Evolutionary conservation across 1,284 basidiomycete genomes (phyloP).

Genomic region (Pseudozyma sp.): DNA sequence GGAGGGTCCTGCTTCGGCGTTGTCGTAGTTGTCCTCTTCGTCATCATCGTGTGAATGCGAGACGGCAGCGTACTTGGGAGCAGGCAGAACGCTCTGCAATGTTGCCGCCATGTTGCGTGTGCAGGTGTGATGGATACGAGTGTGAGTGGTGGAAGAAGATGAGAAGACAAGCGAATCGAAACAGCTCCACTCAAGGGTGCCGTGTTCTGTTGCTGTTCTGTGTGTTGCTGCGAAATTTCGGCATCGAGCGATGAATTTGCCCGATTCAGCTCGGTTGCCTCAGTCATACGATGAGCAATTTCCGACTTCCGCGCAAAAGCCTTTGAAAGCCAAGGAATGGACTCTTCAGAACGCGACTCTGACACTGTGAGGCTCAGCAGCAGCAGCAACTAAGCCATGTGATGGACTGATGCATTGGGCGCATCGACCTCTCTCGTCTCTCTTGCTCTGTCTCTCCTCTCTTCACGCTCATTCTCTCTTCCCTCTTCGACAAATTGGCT

Average conservation of each 20-base stretch:
- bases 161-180: neutral
- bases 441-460: neutral
- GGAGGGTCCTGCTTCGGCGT: constrained; percentile 27
- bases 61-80: constrained; percentile 31
- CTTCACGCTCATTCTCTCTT: neutral
- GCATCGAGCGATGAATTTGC: neutral
- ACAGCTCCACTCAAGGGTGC: constrained; percentile 3
- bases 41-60: constrained; percentile 8
- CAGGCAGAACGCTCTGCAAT: constrained; percentile 51
- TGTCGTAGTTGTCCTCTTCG: constrained; percentile 17
- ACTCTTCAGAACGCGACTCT: constrained; percentile 5
- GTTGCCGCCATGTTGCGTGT: constrained; percentile 38
- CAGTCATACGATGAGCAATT: constrained; percentile 2
- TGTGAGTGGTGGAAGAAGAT: neutral
- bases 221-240: neutral
- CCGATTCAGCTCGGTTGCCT: neutral
- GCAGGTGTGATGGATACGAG: constrained; percentile 1
- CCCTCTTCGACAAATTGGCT: neutral
- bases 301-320: constrained; percentile 10
- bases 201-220: neutral
- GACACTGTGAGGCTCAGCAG: constrained; percentile 5
- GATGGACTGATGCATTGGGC: constrained; percentile 2
- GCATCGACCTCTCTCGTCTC: neutral
- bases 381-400: neutral
- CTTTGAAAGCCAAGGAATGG: neutral